Conservation (phyloP, 2,329 filamentous ascomycete species). For the Neonectria sp. region DNA sequence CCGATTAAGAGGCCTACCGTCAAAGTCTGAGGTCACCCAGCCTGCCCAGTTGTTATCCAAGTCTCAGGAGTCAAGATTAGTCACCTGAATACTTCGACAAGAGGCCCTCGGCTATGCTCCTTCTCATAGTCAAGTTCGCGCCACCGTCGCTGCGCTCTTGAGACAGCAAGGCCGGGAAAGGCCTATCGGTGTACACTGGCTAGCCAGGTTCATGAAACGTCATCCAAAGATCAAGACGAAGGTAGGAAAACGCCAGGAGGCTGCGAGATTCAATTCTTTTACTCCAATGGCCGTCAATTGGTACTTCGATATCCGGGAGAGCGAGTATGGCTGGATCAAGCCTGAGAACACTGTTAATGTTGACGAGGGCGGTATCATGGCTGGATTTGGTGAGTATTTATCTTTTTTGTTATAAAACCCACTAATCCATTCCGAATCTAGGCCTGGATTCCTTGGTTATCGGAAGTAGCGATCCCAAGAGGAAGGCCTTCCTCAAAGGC, state of each 20-base stretch:
- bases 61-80: conserved; percentile 18
- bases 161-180: neutral
- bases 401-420: neutral
- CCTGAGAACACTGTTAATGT: conserved; percentile 19
- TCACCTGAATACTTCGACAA: conserved; percentile 17
- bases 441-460: neutral
- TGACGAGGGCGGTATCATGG: conserved; percentile 21
- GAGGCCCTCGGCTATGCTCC: conserved; percentile 25
- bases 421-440: neutral
- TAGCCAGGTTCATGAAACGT: conserved; percentile 18
- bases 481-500: neutral
- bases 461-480: neutral
- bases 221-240: conserved; percentile 10
- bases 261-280: conserved; percentile 13
- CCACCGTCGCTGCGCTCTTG: conserved; percentile 4
- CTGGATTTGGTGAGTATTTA: conserved; percentile 6
- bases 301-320: no score
- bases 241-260: conserved; percentile 16
- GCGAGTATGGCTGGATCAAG: conserved; percentile 16
- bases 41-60: no score
- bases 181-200: neutral
- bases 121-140: conserved; percentile 23
- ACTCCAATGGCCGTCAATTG: conserved; percentile 14
- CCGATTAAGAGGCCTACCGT: conserved; percentile 19
- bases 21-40: no score